Evolutionary conservation across 805 yeast species (phyloP).

Genomic region (Kuraishia hungarica): DNA sequence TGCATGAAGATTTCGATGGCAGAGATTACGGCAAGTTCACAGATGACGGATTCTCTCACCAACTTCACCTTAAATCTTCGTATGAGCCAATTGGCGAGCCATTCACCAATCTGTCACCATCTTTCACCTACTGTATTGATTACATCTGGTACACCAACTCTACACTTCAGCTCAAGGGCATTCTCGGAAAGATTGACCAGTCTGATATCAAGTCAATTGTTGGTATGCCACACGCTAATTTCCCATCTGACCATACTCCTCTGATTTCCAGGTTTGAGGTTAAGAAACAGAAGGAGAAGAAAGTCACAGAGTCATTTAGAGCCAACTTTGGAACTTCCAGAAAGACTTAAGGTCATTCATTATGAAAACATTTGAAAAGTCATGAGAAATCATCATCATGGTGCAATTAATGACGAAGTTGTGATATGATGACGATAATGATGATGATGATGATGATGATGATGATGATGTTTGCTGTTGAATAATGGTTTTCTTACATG

Average conservation of each 20-base stretch:
- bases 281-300: slow-evolving; percentile 30
- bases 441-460: no score
- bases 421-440: no score
- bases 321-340: slow-evolving; percentile 2
- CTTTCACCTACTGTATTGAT: slow-evolving; percentile 88
- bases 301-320: not conserved
- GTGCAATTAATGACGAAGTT: not conserved
- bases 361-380: not conserved
- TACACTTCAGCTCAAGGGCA: slow-evolving; percentile 72
- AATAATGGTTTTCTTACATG: not conserved
- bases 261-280: slow-evolving; percentile 71
- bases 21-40: slow-evolving; percentile 89
- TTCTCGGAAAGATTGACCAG: slow-evolving; percentile 76
- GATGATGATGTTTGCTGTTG: not conserved
- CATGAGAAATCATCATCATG: no score
- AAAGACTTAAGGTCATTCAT: slow-evolving; percentile 1
- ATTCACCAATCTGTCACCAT: slow-evolving; percentile 90
- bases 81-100: slow-evolving; percentile 85
- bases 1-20: slow-evolving; percentile 76
- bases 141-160: slow-evolving; percentile 91
- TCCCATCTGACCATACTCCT: slow-evolving; percentile 95
- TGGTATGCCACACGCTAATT: slow-evolving; percentile 91
- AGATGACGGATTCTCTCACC: slow-evolving; percentile 78
- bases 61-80: slow-evolving; percentile 74
- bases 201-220: slow-evolving; percentile 69